Evolutionary conservation across 2,329 filamentous ascomycete species (phyloP), one percentile per base, ranked within the genome.

Genomic region (Xylariaceae sp.): DNA sequence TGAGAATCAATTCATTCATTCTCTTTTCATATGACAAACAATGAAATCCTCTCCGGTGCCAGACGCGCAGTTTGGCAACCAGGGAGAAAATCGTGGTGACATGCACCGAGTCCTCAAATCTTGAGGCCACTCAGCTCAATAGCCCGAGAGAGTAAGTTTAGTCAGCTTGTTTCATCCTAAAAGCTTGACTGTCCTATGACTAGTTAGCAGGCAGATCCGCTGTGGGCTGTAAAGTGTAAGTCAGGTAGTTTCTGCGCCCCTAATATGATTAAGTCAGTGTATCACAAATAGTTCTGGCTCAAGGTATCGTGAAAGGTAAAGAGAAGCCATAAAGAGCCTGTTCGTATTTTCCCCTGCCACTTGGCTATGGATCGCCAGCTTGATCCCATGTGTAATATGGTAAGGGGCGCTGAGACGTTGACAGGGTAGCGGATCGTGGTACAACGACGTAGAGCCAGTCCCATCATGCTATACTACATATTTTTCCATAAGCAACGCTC

Each of bases 81-180:
- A 39, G 69, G 66, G 69, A 70, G 69, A 71, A 71, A 71, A 71
- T 44, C 53, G 60, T 60, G 49, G 58, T 63, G 59, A 12, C 41
- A 45, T 19, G 53, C 57, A 59, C 62, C 60, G 36, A 37, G 41
- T 49, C 43, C 28, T 43, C 31, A 11, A 17, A 26, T 14, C 12
- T 14, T 14, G 23, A 45, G 26, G 50, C 4, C 11, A 26, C 29
- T 28, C 33, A 28, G 29, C 34, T 52, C 31, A 4, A 24, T 43
- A 11, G 21, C 11, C 12, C 46, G 12, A 37, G 24, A 43, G 40
- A 34, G n/a, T 46, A n/a, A 28, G 28, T 31, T 37, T 16, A 45
- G 12, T 51, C 14, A 45, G 3, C 17, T 24, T 16, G 19, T 23
- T 41, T 24, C 3, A 23, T 23, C n/a, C 12, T 37, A 14, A 36